Base-by-base conservation (phyloP, 2,329 filamentous ascomycete species). In the Calonectria pseudoreteaudii region DNA sequence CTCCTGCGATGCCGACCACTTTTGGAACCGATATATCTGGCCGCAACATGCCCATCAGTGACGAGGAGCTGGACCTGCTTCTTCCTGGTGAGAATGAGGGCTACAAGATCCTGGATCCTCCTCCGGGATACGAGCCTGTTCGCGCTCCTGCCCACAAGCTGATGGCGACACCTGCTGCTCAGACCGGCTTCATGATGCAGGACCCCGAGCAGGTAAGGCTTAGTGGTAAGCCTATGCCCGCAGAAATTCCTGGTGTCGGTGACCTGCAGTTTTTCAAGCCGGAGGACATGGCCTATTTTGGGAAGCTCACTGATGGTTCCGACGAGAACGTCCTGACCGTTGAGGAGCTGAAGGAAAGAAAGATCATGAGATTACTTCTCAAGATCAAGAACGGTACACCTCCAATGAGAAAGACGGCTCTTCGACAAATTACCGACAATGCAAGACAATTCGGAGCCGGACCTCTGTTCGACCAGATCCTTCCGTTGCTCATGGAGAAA, bases 321-420 rank as follows among this genome's bases (percentile, higher is more conserved):
- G 95, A 98, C 79, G 97, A 99, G 86, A 97, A 96, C 80, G 90
- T 92, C 28, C 91, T 99, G 86, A 96, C 93, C 26, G 95, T 99
- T 13, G 97, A 99, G 64, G 96, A 99, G 81, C 87, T 99, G 67
- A 98, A 99, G 86, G 96, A 99, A 86, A 91, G 97, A 75, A 99
- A 99, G 87, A 99, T 99, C 82, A 98, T 99, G 97, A 91, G 97
- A 78, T 87, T 99, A 70, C 88, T 99, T 58, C 90, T 99, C 71
- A 99, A 99, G 87, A 96, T 99, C 88, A 99, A 99, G 91, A 99
- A 99, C 83, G 97, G 97, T 81, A 98, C 97, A 50, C 97, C 97
- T 31, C 96, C 97, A 0, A 98, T 98, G 97, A 91, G 97, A 86
- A 99, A 99, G 90, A 99, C 97, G 44, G 97, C 97, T 30, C 90